Base-by-base conservation (phyloP, 225 moss, liverwort and hornwort genomes). In the Ulota crispa region DNA sequence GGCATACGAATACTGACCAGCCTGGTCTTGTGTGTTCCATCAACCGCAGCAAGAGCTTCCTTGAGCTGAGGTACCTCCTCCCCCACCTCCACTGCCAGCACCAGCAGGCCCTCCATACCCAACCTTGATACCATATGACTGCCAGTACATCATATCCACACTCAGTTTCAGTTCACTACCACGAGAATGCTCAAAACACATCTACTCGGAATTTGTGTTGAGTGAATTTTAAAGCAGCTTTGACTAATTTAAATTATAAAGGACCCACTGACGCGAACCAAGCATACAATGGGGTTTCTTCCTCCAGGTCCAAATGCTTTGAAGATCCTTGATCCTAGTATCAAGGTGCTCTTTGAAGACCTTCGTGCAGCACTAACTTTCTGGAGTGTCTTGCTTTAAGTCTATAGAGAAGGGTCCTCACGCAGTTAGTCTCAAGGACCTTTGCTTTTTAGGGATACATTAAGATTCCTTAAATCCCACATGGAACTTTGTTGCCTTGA, bases 21-120 rank as follows among this genome's bases (percentile, higher is more conserved):
- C 41, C 78, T 72, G 57, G 15, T 66, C 30, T 55, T 56, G 32
- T 68, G 21, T 28, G 45, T 55, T 72, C 62, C 69, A 56, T 73
- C 57, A 83, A 78, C 83, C 62, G 80, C 95, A 93, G 88, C 95
- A 95, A 37, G 87, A 83, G 85, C 89, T 85, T 82, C 82, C 84
- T 60, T 89, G 88, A 32, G 81, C 85, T 50, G 89, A 78, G 41
- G 89, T 59, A 83, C 92, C 89, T 27, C 92, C 93, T 86, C 92
- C 87, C 21, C 89, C 92, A 71, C 84, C 89, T 39, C 91, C 93
- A 70, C 70, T 87, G 71, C 83, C 89, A n/a, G 85, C 68, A 73
- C 92, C 89, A 52, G 82, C 80, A 85, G 83, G 85, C 76, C 87
- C 85, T 78, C 93, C 95, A 43, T 92, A 92, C 9, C 65, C 65